Conservation (phyloP, 148 eudicot species). For the Rhododendron ovatum region DNA sequence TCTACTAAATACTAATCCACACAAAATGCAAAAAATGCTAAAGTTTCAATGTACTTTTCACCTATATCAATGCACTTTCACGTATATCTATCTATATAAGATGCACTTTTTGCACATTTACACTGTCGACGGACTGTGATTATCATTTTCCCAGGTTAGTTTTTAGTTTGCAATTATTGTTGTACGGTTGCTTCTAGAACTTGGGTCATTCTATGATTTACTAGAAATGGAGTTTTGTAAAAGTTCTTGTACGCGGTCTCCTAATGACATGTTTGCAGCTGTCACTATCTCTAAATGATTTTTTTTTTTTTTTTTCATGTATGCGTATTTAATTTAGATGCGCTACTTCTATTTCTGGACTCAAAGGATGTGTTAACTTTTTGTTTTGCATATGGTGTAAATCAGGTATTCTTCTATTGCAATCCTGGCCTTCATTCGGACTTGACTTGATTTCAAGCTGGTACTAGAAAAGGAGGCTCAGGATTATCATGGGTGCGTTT, state of each 20-base stretch:
- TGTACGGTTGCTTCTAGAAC: background rate
- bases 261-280: background rate
- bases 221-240: background rate
- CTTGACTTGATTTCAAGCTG: background rate
- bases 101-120: background rate
- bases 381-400: background rate
- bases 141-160: background rate
- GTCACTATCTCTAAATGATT: background rate
- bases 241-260: background rate
- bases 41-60: background rate
- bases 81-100: background rate
- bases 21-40: background rate
- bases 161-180: background rate
- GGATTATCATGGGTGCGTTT: conserved; percentile 38
- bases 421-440: background rate
- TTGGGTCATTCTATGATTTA: background rate
- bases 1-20: background rate
- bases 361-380: background rate
- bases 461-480: background rate
- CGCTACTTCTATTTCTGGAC: background rate
- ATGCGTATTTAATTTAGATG: background rate
- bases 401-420: background rate
- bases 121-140: background rate
- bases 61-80: background rate
- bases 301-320: background rate